Evolutionary conservation across 495 filamentous ascomycete genomes (phyloP).

Genomic region (Aspergillus hancockii): DNA sequence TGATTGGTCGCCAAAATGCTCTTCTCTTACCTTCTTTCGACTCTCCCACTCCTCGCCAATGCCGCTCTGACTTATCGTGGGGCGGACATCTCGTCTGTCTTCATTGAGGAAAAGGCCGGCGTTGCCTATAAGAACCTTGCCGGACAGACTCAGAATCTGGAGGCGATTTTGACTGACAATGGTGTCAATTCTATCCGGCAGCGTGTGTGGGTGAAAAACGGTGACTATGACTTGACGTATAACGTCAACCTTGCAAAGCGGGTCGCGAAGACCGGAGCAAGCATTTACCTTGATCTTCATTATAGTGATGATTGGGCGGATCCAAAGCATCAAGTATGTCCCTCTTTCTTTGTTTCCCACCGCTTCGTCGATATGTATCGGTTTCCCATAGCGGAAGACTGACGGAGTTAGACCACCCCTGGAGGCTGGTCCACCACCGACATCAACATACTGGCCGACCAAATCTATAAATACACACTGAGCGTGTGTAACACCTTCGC

Average conservation of each 20-base stretch:
- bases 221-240: conserved; percentile 68
- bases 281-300: conserved; percentile 70
- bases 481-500: conserved; percentile 61
- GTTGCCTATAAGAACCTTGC: conserved; percentile 58
- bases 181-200: conserved; percentile 74
- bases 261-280: conserved; percentile 62
- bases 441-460: conserved; percentile 57
- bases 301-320: conserved; percentile 67
- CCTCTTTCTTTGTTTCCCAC: neutral
- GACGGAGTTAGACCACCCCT: conserved; percentile 46
- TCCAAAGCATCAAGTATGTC: conserved; percentile 42
- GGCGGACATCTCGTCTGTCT: conserved; percentile 72
- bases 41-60: conserved; percentile 23
- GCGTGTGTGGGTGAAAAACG: conserved; percentile 71
- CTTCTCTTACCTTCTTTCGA: conserved; percentile 22
- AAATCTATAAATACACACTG: conserved; percentile 67
- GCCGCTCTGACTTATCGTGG: conserved; percentile 63
- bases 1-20: conserved; percentile 18
- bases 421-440: conserved; percentile 59
- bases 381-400: neutral
- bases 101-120: conserved; percentile 63
- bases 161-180: conserved; percentile 60
- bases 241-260: conserved; percentile 66
- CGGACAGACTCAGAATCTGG: conserved; percentile 55
- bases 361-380: neutral